Evolutionary conservation across 345 rosid species (phyloP).

Genomic region (Abelmoschus esculentus): DNA sequence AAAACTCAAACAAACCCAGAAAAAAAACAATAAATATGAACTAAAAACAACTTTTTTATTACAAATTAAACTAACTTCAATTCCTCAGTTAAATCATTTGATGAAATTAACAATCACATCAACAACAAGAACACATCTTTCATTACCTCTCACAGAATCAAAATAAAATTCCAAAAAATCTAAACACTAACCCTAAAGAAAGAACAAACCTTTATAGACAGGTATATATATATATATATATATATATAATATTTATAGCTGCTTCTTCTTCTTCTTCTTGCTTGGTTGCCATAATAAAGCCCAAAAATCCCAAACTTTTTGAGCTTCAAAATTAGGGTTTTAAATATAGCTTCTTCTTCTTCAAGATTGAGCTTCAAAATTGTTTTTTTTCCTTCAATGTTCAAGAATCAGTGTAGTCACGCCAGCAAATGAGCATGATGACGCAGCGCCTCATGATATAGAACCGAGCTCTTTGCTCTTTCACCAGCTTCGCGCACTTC

Average conservation of each 20-base stretch:
- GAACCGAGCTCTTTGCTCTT: conserved; percentile 90
- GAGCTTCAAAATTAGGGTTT: not conserved
- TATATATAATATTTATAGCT: not conserved
- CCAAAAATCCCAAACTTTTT: not conserved
- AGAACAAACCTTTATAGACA: conserved; percentile 36
- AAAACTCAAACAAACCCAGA: conserved; percentile 10
- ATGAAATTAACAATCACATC: conserved; percentile 5
- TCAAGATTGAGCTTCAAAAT: not conserved
- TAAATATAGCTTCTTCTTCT: not conserved
- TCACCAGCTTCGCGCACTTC: conserved; percentile 73
- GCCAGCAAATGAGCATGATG: conserved; percentile 93
- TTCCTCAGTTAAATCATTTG: conserved; percentile 11
- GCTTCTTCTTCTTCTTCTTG: not conserved
- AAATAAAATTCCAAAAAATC: not conserved
- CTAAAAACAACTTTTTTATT: not conserved
- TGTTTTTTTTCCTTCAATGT: not conserved
- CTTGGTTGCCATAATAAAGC: no score
- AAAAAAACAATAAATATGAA: not conserved
- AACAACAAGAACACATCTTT: conserved; percentile 6
- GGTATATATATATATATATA: conserved; percentile 8
- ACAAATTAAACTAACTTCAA: not conserved
- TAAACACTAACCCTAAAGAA: conserved; percentile 15
- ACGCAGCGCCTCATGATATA: conserved; percentile 91
- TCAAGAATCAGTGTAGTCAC: conserved; percentile 70
- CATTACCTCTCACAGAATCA: not conserved